phyloP scores from a whole-genome alignment of 2,329 filamentous ascomycete species.

The Cladobotryum mycophilum region DNA sequence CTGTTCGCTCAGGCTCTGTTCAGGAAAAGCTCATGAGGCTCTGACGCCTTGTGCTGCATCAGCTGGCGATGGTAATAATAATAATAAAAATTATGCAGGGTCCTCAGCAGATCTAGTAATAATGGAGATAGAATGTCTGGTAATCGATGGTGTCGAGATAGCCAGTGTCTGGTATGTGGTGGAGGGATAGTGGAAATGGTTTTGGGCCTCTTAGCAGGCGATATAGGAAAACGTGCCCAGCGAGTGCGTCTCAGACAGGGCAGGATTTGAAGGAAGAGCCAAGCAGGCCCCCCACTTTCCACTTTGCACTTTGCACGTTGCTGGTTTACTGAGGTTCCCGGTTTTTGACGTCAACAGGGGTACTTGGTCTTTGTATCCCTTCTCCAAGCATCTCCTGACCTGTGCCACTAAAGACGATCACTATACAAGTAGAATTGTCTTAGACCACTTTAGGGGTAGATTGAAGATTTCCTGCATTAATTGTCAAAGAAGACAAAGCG shows the following conservation, averaged over 20 bases:
- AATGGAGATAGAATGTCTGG: not conserved
- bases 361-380: no score
- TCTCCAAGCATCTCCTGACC: no score
- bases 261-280: no score
- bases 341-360: slow-evolving; percentile 5
- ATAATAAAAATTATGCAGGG: not conserved
- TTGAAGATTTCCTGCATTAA: not conserved
- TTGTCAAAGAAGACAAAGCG: not conserved
- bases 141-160: not conserved
- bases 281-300: not conserved
- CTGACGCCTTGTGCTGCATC: no score
- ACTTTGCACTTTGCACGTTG: no score
- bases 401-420: no score
- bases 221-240: slow-evolving; percentile 4
- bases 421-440: not conserved
- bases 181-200: not conserved
- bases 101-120: no score
- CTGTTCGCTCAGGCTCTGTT: not conserved
- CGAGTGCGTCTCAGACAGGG: slow-evolving; percentile 2
- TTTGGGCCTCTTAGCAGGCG: slow-evolving; percentile 7
- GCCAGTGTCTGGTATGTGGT: not conserved
- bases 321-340: no score
- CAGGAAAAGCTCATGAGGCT: not conserved
- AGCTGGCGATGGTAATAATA: no score
- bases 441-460: not conserved